Evolutionary conservation across 441 rosid genomes (phyloP).

Genomic region (Biscutella auriculata): DNA sequence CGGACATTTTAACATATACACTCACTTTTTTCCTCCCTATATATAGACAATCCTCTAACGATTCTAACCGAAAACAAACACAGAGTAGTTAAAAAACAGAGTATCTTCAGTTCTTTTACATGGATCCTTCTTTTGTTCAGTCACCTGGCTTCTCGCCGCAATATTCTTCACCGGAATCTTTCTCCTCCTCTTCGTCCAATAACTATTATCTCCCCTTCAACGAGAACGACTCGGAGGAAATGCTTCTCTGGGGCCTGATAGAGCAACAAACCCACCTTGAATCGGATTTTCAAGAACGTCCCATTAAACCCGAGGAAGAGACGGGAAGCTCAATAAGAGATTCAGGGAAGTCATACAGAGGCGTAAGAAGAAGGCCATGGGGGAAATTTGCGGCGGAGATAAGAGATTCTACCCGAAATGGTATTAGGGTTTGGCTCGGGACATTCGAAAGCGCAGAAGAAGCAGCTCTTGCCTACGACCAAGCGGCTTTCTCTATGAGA

Average conservation of each 20-base stretch:
- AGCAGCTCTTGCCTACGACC: conserved; percentile 86
- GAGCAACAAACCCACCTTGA: conserved; percentile 25
- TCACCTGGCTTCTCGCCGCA: conserved; percentile 38
- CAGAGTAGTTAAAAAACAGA: too few species aligned
- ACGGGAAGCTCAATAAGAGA: conserved; percentile 16
- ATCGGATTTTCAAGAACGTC: neutral
- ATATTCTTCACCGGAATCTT: conserved; percentile 55
- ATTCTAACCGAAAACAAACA: conserved; percentile 21
- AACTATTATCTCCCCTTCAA: conserved; percentile 61
- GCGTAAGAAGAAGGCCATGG: conserved; percentile 87
- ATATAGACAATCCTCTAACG: conserved; percentile 3
- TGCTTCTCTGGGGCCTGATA: conserved; percentile 61
- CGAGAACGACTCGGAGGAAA: conserved; percentile 86
- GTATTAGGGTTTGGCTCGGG: conserved; percentile 77
- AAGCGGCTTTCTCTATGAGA: conserved; percentile 81
- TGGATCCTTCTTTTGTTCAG: conserved; percentile 40
- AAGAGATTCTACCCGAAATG: conserved; percentile 73
- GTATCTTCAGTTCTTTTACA: neutral
- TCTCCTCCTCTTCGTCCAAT: conserved; percentile 16
- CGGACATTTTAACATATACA: conserved; percentile 7
- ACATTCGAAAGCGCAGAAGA: conserved; percentile 84
- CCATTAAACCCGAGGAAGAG: conserved; percentile 9
- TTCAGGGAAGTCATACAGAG: conserved; percentile 48
- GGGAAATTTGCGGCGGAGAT: conserved; percentile 89
- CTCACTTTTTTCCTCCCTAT: conserved; percentile 10